These are phyloP conservation scores for Geopyxis carbonaria DNA, from an alignment of 495 filamentous ascomycete species.

Conservation along the genomic window DNA sequence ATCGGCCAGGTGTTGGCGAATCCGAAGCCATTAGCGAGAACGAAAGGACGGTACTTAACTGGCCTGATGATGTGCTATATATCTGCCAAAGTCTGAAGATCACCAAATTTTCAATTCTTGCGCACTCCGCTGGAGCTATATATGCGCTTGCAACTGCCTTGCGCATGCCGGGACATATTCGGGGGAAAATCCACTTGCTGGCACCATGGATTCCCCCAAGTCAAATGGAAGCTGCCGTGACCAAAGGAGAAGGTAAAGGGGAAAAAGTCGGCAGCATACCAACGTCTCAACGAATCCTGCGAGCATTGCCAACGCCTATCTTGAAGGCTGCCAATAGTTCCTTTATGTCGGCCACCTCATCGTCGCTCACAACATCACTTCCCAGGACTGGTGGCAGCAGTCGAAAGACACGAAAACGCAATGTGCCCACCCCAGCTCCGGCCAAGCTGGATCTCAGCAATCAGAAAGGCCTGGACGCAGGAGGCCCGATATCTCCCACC, in stretches of 20 bases:
- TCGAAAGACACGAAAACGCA: slow-evolving; percentile 37
- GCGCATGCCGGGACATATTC: slow-evolving; percentile 88
- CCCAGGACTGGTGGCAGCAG: slow-evolving; percentile 40
- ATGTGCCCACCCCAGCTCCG: slow-evolving; percentile 23
- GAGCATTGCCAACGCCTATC: slow-evolving; percentile 78
- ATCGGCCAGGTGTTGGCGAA: slow-evolving; percentile 86
- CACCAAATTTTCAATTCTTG: slow-evolving; percentile 89
- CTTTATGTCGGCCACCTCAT: slow-evolving; percentile 83
- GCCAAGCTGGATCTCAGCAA: too few species aligned
- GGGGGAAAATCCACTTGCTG: slow-evolving; percentile 84
- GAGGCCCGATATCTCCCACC: not conserved
- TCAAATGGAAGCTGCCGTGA: slow-evolving; percentile 62
- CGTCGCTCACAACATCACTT: slow-evolving; percentile 68
- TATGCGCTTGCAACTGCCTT: slow-evolving; percentile 93
- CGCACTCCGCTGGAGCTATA: slow-evolving; percentile 94
- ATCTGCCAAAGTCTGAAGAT: slow-evolving; percentile 88
- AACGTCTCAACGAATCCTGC: slow-evolving; percentile 76
- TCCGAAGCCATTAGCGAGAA: slow-evolving; percentile 69
- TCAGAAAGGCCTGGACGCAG: not conserved
- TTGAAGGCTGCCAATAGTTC: slow-evolving; percentile 86
- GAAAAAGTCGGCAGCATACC: slow-evolving; percentile 46
- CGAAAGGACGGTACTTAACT: slow-evolving; percentile 70
- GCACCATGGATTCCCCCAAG: slow-evolving; percentile 97
- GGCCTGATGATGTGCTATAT: slow-evolving; percentile 93
- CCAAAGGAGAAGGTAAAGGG: slow-evolving; percentile 19